Base-by-base conservation (phyloP, 345 rosid species). In the Arabis hirsuta region DNA sequence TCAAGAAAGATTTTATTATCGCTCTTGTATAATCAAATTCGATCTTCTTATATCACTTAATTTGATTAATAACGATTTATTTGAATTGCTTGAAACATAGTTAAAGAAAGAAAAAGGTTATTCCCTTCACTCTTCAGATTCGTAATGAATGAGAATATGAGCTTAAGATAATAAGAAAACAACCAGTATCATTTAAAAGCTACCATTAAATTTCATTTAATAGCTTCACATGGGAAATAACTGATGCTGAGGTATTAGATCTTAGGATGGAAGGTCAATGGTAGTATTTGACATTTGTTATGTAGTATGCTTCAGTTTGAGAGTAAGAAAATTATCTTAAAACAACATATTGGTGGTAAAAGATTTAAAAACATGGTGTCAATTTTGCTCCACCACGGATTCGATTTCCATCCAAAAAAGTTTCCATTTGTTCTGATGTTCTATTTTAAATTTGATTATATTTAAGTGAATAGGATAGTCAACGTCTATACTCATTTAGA, bases 141-240 rank as follows among this genome's bases (percentile, higher is more conserved):
- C 57, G 31, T 45, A 55, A 55, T 55, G 71, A 64, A 63, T 46
- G 42, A 0, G 32, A 68, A 44, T 47, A 73, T 55, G 42, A 3
- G 22, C 64, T 44, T 63, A 55, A 32, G 62, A 72, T 53, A 62
- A 55, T 20, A 54, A 22, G 38, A 44, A 72, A 42, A 71, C 54
- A 19, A 29, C 11, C 32, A 29, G 16, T 32, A 60, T 67, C 77
- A 12, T 45, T 46, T 52, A 46, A 56, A 45, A 45, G 62, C 47
- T 55, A 70, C 22, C 64, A 69, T 60, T 69, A 62, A 75, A 61
- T 67, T 64, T 19, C 65, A 76, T 53, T 76, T 43, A 76, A 69
- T 55, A 69, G 32, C 67, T 71, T 70, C 75, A 76, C 74, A 76
- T 76, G 80, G 66, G 42, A 63, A 41, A 65, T 42, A 67, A 67